phyloP scores from a whole-genome alignment of 176 grass and related monocot species.

The Triticum aestivum region DNA sequence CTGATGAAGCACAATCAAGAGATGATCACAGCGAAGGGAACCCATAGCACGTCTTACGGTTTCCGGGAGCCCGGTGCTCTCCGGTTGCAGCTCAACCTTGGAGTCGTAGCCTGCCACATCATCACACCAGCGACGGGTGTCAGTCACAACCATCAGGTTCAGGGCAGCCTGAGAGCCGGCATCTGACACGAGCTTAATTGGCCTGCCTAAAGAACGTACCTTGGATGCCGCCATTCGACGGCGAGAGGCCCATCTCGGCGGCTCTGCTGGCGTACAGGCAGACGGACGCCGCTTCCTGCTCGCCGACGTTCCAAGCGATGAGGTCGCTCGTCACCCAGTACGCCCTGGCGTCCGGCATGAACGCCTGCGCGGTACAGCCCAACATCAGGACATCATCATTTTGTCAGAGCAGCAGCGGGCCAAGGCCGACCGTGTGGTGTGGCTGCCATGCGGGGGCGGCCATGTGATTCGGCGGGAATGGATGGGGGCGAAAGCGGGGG shows the following conservation, averaged over 20 bases:
- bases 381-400: background rate
- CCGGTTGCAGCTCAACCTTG: conserved; percentile 64
- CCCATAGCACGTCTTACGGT: conserved; percentile 39
- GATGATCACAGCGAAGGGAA: background rate
- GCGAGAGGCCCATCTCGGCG: conserved; percentile 38
- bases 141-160: background rate
- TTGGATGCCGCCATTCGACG: conserved; percentile 43
- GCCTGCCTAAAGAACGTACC: conserved; percentile 12
- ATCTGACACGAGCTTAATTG: background rate
- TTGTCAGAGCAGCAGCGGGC: background rate
- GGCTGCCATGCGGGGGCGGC: background rate
- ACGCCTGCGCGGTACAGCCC: conserved; percentile 21
- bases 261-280: conserved; percentile 68
- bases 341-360: conserved; percentile 60
- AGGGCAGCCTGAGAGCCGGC: background rate
- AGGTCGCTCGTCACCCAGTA: conserved; percentile 64
- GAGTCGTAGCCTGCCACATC: conserved; percentile 70
- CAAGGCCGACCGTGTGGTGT: background rate
- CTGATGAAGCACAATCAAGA: background rate
- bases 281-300: conserved; percentile 42
- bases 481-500: background rate
- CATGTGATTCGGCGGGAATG: background rate
- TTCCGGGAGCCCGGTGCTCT: conserved; percentile 53
- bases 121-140: conserved; percentile 21
- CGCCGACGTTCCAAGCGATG: conserved; percentile 67